Percentiles rank a stretch among this genome's conserved stretches.
Evolutionary conservation across 108 stramenopile species (phyloP).

Genomic region (Bacterosira constricta): DNA sequence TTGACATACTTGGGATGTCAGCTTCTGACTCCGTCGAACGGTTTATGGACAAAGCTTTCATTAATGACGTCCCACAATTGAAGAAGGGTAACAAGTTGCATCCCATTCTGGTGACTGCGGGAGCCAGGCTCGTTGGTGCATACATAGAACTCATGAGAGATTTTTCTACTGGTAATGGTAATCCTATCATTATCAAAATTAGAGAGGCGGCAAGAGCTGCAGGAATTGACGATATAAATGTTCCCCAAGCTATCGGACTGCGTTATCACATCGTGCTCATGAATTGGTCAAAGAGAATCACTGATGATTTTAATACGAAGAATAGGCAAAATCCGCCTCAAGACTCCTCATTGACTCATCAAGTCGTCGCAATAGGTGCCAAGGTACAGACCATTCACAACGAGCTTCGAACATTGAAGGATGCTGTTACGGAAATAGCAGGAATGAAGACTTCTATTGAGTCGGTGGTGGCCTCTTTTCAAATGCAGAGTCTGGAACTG

Average conservation of each 20-base stretch:
- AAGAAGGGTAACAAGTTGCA: neutral
- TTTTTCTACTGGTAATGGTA: neutral
- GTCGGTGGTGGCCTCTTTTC: too few relatives aligned
- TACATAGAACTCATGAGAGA: constrained; percentile 5
- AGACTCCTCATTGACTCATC: neutral
- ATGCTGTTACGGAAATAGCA: too few relatives aligned
- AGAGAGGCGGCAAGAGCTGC: neutral
- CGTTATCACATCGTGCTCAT: neutral
- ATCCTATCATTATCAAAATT: neutral
- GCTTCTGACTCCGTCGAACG: neutral
- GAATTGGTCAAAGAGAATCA: constrained; percentile 6
- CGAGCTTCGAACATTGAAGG: too few relatives aligned
- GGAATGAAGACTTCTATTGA: too few relatives aligned
- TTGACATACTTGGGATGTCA: neutral
- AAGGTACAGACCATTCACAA: too few relatives aligned
- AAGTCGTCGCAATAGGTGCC: neutral
- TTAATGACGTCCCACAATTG: neutral
- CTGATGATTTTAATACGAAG: neutral
- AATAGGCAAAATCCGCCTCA: neutral
- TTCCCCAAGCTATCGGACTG: neutral
- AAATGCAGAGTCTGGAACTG: too few relatives aligned
- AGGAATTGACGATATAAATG: neutral
- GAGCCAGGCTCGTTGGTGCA: constrained; percentile 2
- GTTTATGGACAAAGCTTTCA: constrained; percentile 2
- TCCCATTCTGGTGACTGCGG: neutral